phyloP scores from a whole-genome alignment of 495 filamentous ascomycete species.

The Aspergillus haitiensis region DNA sequence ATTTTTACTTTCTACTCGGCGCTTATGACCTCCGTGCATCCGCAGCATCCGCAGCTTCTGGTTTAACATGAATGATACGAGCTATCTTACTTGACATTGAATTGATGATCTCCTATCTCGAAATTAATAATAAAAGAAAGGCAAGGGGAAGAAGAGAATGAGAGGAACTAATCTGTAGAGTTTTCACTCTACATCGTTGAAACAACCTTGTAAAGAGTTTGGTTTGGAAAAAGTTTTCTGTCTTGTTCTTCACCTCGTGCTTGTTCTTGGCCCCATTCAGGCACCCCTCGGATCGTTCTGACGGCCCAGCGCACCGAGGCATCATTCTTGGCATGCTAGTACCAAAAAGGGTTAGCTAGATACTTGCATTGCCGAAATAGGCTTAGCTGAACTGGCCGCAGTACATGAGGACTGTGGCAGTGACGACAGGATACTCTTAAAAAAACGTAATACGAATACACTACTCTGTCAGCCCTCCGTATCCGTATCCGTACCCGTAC shows the following conservation, averaged over 20 bases:
- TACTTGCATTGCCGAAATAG: conserved; percentile 1
- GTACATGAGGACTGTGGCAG: conserved; percentile 8
- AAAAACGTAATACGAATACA: conserved; percentile 28
- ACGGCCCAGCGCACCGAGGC: conserved; percentile 6
- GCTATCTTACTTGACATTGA: background rate
- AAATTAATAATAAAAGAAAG: too few species aligned
- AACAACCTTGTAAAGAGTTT: background rate
- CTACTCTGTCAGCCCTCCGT: conserved; percentile 7
- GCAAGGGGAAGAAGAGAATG: too few species aligned
- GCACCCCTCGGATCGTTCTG: conserved; percentile 7
- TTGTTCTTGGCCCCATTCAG: conserved; percentile 11
- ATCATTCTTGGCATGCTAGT: conserved; percentile 3
- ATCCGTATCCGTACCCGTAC: conserved; percentile 17
- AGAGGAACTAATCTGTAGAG: too few species aligned
- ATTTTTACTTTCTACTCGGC: conserved; percentile 23
- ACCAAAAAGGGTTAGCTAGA: background rate
- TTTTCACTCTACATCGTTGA: too few species aligned
- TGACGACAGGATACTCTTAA: conserved; percentile 24
- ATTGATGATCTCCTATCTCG: background rate
- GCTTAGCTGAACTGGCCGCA: conserved; percentile 1
- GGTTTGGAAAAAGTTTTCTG: conserved; percentile 16
- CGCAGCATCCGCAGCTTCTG: conserved; percentile 33
- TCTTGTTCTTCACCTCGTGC: background rate
- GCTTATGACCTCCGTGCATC: conserved; percentile 33
- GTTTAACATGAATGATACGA: conserved; percentile 1